Conservation (phyloP, 768 basidiomycete genomes). For the Sporobolomyces pararoseus region DNA sequence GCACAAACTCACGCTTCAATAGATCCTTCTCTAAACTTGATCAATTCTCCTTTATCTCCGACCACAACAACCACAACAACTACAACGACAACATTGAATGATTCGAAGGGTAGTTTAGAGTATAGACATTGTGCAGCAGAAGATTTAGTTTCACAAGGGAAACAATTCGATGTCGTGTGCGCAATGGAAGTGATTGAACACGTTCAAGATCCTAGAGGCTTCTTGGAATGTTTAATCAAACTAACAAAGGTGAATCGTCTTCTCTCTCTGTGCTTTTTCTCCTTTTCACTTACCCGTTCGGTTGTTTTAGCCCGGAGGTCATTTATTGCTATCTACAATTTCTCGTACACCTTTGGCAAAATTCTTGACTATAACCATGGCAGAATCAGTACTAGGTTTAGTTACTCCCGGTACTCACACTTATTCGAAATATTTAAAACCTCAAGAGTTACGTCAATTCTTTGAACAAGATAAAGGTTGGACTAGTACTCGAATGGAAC, state of each 20-base stretch:
- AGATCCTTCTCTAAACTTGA: conserved; percentile 83
- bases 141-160: conserved; percentile 59
- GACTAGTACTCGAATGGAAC: conserved; percentile 22
- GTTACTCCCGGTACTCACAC: conserved; percentile 88
- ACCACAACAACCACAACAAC: background rate
- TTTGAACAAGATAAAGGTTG: conserved; percentile 52
- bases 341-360: conserved; percentile 76
- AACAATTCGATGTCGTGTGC: conserved; percentile 84
- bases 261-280: background rate
- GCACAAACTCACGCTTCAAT: conserved; percentile 74
- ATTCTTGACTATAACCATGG: conserved; percentile 67
- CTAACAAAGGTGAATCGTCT: conserved; percentile 69
- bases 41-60: conserved; percentile 62
- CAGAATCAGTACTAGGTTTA: conserved; percentile 73
- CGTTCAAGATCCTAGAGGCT: conserved; percentile 82
- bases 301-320: conserved; percentile 75
- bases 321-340: conserved; percentile 91
- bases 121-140: conserved; percentile 77
- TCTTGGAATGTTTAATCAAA: conserved; percentile 73
- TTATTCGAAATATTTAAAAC: conserved; percentile 81
- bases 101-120: conserved; percentile 51
- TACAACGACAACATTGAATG: background rate
- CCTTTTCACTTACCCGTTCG: background rate
- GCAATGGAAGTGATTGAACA: conserved; percentile 98
- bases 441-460: conserved; percentile 75